A percentile compares a stretch with the other conserved stretches of the same genome.
Conservation (phyloP, 2,329 filamentous ascomycete species). For the Neophaeococcomyces aloes region DNA sequence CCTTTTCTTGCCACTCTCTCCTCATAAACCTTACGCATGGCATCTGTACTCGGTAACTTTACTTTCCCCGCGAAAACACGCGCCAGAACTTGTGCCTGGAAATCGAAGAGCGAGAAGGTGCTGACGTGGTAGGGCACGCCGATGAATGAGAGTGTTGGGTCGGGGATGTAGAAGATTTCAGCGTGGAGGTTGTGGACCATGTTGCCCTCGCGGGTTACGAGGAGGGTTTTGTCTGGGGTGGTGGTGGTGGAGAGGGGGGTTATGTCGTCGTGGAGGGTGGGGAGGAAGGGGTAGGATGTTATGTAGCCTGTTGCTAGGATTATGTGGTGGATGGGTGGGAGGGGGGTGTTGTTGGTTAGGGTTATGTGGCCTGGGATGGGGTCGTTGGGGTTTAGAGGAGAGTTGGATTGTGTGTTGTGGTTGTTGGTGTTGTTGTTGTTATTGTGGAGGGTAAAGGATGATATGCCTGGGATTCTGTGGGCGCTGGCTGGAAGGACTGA, state of each 20-base stretch:
- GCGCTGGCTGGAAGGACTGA: conserved; percentile 45
- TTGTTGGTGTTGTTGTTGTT: too few species aligned
- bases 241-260: conserved; percentile 37
- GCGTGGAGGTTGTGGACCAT: conserved; percentile 58
- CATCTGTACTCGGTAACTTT: conserved; percentile 35
- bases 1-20: conserved; percentile 23
- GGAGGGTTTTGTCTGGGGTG: conserved; percentile 38
- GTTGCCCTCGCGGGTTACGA: conserved; percentile 52
- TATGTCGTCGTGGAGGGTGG: conserved; percentile 41
- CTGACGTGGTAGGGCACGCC: conserved; percentile 56
- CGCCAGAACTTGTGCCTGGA: conserved; percentile 54
- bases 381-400: neutral
- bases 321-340: conserved; percentile 50
- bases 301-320: conserved; percentile 61
- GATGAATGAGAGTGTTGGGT: conserved; percentile 53
- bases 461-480: conserved; percentile 43
- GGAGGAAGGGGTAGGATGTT: conserved; percentile 55
- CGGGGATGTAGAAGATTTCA: conserved; percentile 61
- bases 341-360: conserved; percentile 42
- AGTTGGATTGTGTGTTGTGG: too few species aligned
- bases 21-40: conserved; percentile 29
- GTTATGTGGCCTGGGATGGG: conserved; percentile 41
- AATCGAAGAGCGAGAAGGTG: conserved; percentile 60
- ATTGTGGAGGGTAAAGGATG: conserved; percentile 32
- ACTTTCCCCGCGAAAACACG: conserved; percentile 45